Percentiles rank a stretch among this genome's conserved stretches.
phyloP scores from a whole-genome alignment of 441 rosid genomes.

The Geranium incanum region DNA sequence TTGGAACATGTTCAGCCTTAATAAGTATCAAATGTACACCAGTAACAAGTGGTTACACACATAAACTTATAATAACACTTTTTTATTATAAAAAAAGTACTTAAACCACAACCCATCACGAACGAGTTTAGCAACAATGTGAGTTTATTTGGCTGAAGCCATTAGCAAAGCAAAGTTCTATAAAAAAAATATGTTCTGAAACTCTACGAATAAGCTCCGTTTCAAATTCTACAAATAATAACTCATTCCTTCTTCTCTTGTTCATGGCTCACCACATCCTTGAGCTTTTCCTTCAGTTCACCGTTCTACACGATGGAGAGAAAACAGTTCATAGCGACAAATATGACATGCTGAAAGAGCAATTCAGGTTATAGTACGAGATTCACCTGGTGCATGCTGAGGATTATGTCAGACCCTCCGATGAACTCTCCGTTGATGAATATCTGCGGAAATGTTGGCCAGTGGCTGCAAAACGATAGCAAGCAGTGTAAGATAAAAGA shows the following conservation, averaged over 20 bases:
- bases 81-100: too few species aligned
- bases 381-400: conserved; percentile 77
- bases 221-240: background rate
- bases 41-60: too few species aligned
- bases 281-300: conserved; percentile 70
- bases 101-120: too few species aligned
- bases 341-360: background rate
- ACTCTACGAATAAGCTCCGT: conserved; percentile 4
- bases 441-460: conserved; percentile 96
- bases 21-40: too few species aligned
- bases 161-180: background rate
- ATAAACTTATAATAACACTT: too few species aligned
- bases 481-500: conserved; percentile 11
- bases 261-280: conserved; percentile 31
- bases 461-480: conserved; percentile 52
- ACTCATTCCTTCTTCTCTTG: conserved; percentile 30
- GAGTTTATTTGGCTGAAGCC: background rate
- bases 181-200: conserved; percentile 4
- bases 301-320: conserved; percentile 42
- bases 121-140: background rate
- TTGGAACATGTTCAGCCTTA: too few species aligned
- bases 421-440: conserved; percentile 86
- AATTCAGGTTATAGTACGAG: background rate
- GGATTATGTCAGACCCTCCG: conserved; percentile 88
- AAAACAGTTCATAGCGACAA: conserved; percentile 3